These are phyloP conservation scores for Cutaneotrichosporon cavernicola DNA, from an alignment of 1,284 basidiomycete species.

Conservation along the genomic window DNA sequence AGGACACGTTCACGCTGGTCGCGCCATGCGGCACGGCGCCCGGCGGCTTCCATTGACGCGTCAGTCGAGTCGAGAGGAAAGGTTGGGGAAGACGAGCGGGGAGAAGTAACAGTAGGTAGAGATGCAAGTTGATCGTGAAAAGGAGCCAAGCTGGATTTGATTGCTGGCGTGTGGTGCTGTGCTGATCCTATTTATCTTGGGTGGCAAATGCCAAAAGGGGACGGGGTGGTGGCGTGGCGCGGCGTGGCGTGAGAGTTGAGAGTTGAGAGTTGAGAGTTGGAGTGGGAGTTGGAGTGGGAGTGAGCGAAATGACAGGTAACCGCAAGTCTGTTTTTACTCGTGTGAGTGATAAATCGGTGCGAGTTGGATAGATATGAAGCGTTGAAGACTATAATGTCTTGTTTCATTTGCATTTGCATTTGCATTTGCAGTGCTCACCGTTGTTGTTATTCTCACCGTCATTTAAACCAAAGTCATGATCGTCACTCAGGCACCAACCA, in stretches of 20 bases:
- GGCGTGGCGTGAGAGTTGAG: no score
- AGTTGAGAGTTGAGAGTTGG: background rate
- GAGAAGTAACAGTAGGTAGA: background rate
- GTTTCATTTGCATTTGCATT: no score
- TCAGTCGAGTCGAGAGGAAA: background rate
- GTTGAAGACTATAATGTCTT: no score
- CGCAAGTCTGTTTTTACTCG: no score
- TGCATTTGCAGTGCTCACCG: background rate
- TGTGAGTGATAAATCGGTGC: background rate
- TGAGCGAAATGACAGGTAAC: background rate
- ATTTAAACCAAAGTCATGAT: no score
- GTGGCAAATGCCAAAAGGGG: background rate
- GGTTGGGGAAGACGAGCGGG: background rate
- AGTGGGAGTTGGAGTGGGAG: background rate
- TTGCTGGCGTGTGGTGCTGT: background rate
- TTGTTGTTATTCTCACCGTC: background rate
- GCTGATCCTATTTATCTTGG: background rate
- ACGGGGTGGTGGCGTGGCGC: no score
- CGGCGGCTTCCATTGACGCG: background rate
- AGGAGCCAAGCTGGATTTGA: background rate
- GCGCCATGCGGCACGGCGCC: background rate
- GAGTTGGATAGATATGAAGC: no score
- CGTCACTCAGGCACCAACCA: no score
- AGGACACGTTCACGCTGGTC: background rate
- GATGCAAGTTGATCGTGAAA: background rate